A percentile compares a stretch with the other conserved stretches of the same genome.
Conservation (phyloP, 2,329 filamentous ascomycete genomes). For the Aspergillus quadricinctus region DNA sequence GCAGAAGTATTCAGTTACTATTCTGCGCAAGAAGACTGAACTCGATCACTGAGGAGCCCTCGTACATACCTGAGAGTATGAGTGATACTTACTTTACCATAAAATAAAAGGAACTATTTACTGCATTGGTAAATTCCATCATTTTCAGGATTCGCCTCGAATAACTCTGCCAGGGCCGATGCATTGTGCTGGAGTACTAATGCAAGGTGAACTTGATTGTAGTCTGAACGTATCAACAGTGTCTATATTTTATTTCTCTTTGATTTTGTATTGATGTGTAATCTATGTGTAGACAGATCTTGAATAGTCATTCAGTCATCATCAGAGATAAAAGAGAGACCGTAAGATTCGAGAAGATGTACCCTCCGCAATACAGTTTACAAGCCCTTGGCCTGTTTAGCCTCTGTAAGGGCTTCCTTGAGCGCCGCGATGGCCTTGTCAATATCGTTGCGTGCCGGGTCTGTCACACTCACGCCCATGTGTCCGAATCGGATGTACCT, state of each 20-base stretch:
- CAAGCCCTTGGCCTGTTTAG: constrained; percentile 56
- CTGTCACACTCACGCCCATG: constrained; percentile 91
- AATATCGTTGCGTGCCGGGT: constrained; percentile 73
- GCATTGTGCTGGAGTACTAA: no score
- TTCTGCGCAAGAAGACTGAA: background rate
- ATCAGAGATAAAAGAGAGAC: background rate
- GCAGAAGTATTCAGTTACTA: background rate
- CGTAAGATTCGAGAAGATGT: background rate
- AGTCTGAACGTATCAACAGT: background rate
- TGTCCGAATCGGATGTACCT: constrained; percentile 96
- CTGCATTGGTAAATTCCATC: background rate
- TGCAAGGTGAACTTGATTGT: background rate
- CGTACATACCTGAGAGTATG: background rate
- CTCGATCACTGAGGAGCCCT: background rate
- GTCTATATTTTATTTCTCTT: background rate
- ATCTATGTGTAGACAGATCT: background rate
- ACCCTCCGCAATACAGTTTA: constrained; percentile 14
- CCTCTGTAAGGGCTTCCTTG: constrained; percentile 68
- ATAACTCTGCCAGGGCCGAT: background rate
- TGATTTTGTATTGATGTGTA: background rate
- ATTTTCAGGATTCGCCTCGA: background rate
- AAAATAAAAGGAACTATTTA: background rate
- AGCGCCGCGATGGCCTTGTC: constrained; percentile 78
- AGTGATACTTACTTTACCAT: background rate
- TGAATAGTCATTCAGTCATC: background rate